Base-by-base conservation (phyloP, 768 basidiomycete genomes). In the Clavaria fumosa region DNA sequence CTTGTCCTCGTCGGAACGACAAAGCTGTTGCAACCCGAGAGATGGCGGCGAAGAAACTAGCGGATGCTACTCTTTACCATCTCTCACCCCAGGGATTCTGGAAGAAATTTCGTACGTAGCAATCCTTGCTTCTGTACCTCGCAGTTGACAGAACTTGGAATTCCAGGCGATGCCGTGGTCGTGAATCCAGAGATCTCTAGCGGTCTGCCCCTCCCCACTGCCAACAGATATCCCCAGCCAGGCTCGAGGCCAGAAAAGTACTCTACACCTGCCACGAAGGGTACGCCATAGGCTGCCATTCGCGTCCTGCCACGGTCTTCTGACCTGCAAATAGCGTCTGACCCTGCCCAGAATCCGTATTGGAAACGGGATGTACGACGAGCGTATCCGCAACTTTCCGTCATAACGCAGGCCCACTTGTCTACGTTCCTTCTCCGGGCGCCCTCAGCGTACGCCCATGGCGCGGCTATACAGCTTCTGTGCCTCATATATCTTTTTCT, bases 281-380 rank as follows among this genome's bases (percentile, higher is more conserved):
- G 89, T 76, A 45, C 47, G 48, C 47, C 3, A 12, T 21, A 28
- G 9, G 21, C n/a, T 35, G 23, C 1, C 21, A 28, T n/a, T n/a
- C n/a, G n/a, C n/a, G n/a, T n/a, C n/a, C n/a, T n/a, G n/a, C n/a
- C n/a, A n/a, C n/a, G n/a, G n/a, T n/a, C n/a, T n/a, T n/a, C n/a
- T n/a, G n/a, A n/a, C n/a, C n/a, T 36, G 17, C 4, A 39, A 31
- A n/a, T 37, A 84, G 84, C 83, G 17, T 88, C 84, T 30, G 85
- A 89, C 58, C 72, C 72, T 26, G 85, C 85, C 22, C 70, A 85
- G 62, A 88, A 86, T 56, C 83, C 82, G 39, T 96, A 96, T 68
- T 91, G 81, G 78, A 93, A 93, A 59, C 83, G 90, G 43, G 90
- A 95, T 60, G 83, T 91, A 49, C 77, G 89, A 40, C 76, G 90